phyloP scores from a whole-genome alignment of 257 asterid species.

The Prunella vulgaris region DNA sequence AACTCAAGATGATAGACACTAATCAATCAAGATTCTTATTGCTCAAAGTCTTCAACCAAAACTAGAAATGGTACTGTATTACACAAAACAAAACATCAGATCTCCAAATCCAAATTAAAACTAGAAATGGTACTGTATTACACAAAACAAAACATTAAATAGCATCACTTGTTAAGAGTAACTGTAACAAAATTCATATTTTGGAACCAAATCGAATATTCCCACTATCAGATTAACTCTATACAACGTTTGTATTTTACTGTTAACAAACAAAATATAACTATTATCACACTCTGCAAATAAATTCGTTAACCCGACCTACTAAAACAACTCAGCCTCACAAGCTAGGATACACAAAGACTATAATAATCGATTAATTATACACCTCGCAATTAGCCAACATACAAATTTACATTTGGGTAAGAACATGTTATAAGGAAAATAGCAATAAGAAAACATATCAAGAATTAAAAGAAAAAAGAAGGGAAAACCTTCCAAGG shows the following conservation, averaged over 20 bases:
- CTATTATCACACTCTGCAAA: neutral
- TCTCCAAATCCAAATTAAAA: neutral
- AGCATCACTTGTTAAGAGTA: too few species aligned
- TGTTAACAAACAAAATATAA: neutral
- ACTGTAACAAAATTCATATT: neutral
- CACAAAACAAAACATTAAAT: neutral
- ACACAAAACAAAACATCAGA: neutral
- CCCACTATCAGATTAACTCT: neutral
- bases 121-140: neutral
- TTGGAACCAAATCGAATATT: neutral
- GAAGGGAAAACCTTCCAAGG: slow-evolving; percentile 68
- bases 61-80: neutral
- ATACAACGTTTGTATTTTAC: neutral
- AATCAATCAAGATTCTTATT: neutral
- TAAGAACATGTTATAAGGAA: neutral
- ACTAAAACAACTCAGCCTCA: neutral
- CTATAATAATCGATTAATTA: neutral
- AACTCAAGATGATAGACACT: slow-evolving; percentile 8
- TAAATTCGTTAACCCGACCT: neutral
- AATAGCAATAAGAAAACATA: neutral
- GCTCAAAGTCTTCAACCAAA: neutral
- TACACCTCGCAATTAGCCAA: neutral
- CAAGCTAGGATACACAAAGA: neutral
- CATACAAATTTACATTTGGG: neutral
- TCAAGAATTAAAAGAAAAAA: neutral